These are phyloP conservation scores for Plasmodium vivax DNA, from an alignment of 169 alveolate species.

Conservation along the genomic window DNA sequence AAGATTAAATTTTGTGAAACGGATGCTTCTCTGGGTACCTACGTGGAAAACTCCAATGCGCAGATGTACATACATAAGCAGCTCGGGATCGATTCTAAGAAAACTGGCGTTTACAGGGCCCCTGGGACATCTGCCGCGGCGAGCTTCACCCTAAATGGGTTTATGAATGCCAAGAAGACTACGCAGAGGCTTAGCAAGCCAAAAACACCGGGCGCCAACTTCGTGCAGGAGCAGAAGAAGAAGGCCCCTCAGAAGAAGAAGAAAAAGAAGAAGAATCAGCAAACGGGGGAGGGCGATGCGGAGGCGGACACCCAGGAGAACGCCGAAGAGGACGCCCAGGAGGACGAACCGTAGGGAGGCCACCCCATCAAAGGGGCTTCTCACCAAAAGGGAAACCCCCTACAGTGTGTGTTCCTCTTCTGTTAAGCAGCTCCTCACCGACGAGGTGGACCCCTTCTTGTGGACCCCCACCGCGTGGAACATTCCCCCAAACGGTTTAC, in stretches of 20 bases:
- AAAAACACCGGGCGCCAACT: not conserved
- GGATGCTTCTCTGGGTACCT: not conserved
- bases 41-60: not conserved
- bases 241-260: not conserved
- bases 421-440: not conserved
- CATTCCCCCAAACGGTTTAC: not conserved
- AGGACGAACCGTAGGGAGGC: not conserved
- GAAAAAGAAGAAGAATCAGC: not conserved
- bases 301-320: no score
- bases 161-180: not conserved
- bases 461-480: not conserved
- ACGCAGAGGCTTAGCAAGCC: not conserved
- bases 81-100: conserved; percentile 54
- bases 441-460: not conserved
- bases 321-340: not conserved
- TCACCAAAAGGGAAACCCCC: not conserved
- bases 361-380: not conserved
- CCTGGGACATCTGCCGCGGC: conserved; percentile 67
- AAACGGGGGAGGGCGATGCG: not conserved
- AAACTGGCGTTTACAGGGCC: conserved; percentile 79
- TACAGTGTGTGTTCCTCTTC: not conserved
- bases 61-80: conserved; percentile 56
- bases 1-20: conserved; percentile 15
- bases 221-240: not conserved
- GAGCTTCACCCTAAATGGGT: not conserved